phyloP scores from a whole-genome alignment of 163 green algal species.

The Coccomyxa subellipsoidea region DNA sequence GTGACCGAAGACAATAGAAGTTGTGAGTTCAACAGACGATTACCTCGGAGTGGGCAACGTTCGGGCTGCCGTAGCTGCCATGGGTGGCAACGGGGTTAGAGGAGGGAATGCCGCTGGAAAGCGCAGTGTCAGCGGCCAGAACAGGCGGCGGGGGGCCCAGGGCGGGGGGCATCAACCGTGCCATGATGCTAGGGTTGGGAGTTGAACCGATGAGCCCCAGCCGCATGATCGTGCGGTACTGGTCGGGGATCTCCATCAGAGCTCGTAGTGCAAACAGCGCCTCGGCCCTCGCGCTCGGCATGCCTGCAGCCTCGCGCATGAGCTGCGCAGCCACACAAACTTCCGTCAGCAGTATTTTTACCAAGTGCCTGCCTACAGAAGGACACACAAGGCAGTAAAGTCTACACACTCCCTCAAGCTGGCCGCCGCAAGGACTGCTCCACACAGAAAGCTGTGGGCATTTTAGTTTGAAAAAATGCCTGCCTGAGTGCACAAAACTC shows the following conservation, averaged over 20 bases:
- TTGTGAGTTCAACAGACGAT: too few species aligned
- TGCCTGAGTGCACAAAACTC: too few species aligned
- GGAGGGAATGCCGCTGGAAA: background rate
- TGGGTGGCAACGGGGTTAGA: background rate
- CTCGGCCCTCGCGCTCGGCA: constrained; percentile 17
- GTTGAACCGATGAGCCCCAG: background rate
- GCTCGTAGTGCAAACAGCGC: constrained; percentile 50
- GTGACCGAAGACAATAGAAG: too few species aligned
- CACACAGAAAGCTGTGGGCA: too few species aligned
- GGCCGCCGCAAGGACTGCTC: too few species aligned
- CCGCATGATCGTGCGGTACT: constrained; percentile 46
- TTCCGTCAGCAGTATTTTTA: too few species aligned
- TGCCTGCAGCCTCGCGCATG: background rate
- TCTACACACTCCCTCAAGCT: too few species aligned
- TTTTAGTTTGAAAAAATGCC: too few species aligned
- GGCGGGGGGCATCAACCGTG: background rate
- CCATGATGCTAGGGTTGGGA: background rate
- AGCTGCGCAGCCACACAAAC: background rate
- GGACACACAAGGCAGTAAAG: too few species aligned
- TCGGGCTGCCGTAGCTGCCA: background rate
- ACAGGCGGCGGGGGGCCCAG: background rate
- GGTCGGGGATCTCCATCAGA: constrained; percentile 68
- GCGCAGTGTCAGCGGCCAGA: background rate
- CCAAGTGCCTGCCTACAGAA: too few species aligned
- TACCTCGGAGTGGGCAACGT: background rate